Base-by-base conservation (phyloP, 1,139 yeast genomes). In the Hanseniaspora gamundiae region DNA sequence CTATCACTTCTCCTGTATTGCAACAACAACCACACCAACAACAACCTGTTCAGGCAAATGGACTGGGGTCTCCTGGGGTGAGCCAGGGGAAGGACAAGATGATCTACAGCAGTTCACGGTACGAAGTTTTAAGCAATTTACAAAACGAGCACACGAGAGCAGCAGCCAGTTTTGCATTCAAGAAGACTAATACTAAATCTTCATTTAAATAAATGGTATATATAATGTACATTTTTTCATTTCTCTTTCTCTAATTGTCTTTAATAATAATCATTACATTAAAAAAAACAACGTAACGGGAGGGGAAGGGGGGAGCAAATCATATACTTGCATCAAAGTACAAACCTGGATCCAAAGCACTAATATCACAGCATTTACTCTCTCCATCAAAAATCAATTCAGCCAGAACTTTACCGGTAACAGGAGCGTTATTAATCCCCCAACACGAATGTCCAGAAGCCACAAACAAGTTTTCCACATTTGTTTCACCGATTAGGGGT, bases 381-480 rank as follows among this genome's bases (percentile, higher is more conserved):
- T 74, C 76, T n/a, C 97, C 97, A 45, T 88, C 97, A 44, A 88
- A 64, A 42, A 91, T 64, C 46, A 91, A 59, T 63, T 91, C 97
- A 52, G 95, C 78, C 82, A 91, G 75, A 41, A 91, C 73, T 57
- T 86, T 80, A 17, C 98, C 98, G 1, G 97, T 87, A 3, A 85
- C 97, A 1, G 97, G 97, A 0, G 96, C 96, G 62, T 91, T 88
- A 64, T 91, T 91, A 50, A 91, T 91, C 21, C 98, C 98, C 98
- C 98, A 91, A 65, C 97, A 91, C 19, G 94, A 81, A 62, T 91
- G 98, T 1, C 97, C 98, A 17, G 93, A 76, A 2, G 96, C 95
- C 48, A 91, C 65, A 54, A 68, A 84, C 49, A 91, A 66, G 50
- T 80, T 80, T 24, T 74, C 76, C 17, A 86, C 91, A 56, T 87